phyloP scores from a whole-genome alignment of 2,329 filamentous ascomycete species.

The Delphinella strobiligena region DNA sequence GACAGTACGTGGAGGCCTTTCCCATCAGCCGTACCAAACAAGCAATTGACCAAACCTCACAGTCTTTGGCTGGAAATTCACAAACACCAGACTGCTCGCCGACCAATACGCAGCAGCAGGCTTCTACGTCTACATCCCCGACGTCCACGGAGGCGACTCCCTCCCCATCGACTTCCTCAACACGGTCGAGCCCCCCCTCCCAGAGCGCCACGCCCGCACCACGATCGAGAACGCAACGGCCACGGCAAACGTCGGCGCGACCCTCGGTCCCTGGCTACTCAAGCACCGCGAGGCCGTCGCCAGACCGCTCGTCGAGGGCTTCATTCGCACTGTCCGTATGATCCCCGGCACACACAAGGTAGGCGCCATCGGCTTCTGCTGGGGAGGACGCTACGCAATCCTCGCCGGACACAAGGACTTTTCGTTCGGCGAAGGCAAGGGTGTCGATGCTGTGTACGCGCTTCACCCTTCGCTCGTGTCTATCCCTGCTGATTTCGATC shows the following conservation, averaged over 20 bases:
- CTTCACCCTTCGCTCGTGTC: constrained; percentile 31
- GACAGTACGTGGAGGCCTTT: constrained; percentile 24
- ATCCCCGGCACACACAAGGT: constrained; percentile 31
- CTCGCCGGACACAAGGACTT: constrained; percentile 18
- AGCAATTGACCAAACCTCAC: not conserved
- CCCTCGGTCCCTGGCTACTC: constrained; percentile 30
- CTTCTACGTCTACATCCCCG: constrained; percentile 35
- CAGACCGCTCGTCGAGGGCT: constrained; percentile 31
- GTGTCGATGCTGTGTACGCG: constrained; percentile 29
- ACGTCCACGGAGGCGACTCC: constrained; percentile 30
- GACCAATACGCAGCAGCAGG: constrained; percentile 35
- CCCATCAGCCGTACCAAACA: too few species aligned
- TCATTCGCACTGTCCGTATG: constrained; percentile 27
- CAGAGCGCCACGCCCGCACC: constrained; percentile 23
- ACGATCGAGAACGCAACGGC: constrained; percentile 28
- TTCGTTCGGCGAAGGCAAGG: constrained; percentile 15
- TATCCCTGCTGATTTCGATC: constrained; percentile 31
- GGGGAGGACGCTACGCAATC: constrained; percentile 31
- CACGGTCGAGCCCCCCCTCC: constrained; percentile 30
- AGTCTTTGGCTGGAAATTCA: constrained; percentile 38
- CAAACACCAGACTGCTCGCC: constrained; percentile 34
- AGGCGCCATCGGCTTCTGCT: constrained; percentile 38
- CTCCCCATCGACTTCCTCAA: constrained; percentile 28
- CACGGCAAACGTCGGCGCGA: constrained; percentile 28
- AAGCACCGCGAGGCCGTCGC: constrained; percentile 31